Conservation (phyloP, 495 filamentous ascomycete genomes). For the Hypoxylon intermedium region DNA sequence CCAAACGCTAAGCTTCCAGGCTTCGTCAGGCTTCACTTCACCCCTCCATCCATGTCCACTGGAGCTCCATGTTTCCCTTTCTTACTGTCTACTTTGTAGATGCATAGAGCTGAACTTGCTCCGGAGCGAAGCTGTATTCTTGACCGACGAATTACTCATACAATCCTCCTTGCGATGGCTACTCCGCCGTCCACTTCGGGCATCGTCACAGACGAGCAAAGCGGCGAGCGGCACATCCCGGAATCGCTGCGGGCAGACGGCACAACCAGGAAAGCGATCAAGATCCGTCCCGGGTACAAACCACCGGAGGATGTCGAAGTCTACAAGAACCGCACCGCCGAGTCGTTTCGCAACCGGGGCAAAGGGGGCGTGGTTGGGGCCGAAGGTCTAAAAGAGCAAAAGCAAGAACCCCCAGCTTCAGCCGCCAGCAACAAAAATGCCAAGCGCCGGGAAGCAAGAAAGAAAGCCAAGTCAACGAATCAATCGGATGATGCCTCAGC, state of each 20-base stretch:
- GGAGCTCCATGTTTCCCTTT: conserved; percentile 14
- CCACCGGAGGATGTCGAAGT: conserved; percentile 96
- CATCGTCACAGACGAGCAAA: conserved; percentile 72
- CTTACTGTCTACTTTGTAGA: neutral
- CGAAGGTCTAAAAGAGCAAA: conserved; percentile 65
- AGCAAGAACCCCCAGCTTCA: conserved; percentile 50
- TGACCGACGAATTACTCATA: too few species aligned
- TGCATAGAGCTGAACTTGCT: too few species aligned
- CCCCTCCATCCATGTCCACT: neutral
- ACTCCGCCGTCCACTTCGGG: conserved; percentile 66
- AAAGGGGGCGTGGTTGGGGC: conserved; percentile 80
- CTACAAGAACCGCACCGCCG: conserved; percentile 91
- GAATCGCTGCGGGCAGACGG: conserved; percentile 87
- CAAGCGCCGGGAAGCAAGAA: conserved; percentile 88
- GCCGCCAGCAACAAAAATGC: conserved; percentile 83
- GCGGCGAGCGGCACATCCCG: conserved; percentile 87
- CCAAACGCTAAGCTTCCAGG: too few species aligned
- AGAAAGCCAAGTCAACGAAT: conserved; percentile 74
- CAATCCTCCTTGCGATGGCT: conserved; percentile 51
- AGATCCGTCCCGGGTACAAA: conserved; percentile 88
- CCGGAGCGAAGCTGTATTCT: too few species aligned
- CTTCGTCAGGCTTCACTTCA: too few species aligned
- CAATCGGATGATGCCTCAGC: conserved; percentile 24
- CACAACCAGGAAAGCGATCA: conserved; percentile 86
- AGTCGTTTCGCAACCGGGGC: conserved; percentile 82